These are phyloP conservation scores for Solanum hybrid DNA, from an alignment of 305 asterid species.

Conservation along the genomic window DNA sequence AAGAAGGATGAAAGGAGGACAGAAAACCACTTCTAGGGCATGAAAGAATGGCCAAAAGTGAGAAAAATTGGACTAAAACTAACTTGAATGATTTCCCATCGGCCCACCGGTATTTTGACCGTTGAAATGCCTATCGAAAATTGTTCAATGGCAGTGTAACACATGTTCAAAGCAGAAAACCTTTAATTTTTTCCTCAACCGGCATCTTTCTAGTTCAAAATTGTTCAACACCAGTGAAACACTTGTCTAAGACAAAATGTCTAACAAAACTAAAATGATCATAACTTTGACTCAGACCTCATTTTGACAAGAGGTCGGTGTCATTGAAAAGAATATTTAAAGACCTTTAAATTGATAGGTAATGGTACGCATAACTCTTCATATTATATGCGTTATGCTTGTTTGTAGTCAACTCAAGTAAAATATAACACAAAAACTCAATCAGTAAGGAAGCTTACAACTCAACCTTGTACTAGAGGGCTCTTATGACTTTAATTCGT, in stretches of 20 bases:
- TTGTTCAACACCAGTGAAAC: neutral
- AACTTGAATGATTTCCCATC: no score
- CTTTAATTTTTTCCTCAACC: neutral
- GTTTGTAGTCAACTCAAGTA: neutral
- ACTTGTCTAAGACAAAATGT: neutral
- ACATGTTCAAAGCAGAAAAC: no score
- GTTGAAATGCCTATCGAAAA: no score
- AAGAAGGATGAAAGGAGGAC: no score
- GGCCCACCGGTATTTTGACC: no score
- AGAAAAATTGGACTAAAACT: no score
- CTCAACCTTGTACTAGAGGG: neutral
- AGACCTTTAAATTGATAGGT: neutral
- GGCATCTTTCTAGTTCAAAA: neutral
- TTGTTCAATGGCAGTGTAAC: no score
- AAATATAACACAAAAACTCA: neutral
- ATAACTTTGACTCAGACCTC: neutral
- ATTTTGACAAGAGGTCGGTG: neutral
- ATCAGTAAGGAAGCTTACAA: neutral
- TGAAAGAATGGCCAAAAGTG: no score
- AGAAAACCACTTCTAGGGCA: no score
- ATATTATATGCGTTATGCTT: neutral
- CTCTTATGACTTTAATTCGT: neutral
- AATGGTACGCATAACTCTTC: neutral
- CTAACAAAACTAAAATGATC: neutral
- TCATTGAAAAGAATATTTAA: neutral